Evolutionary conservation across 495 filamentous ascomycete species (phyloP).

Genomic region (Aspergillus taichungensis): DNA sequence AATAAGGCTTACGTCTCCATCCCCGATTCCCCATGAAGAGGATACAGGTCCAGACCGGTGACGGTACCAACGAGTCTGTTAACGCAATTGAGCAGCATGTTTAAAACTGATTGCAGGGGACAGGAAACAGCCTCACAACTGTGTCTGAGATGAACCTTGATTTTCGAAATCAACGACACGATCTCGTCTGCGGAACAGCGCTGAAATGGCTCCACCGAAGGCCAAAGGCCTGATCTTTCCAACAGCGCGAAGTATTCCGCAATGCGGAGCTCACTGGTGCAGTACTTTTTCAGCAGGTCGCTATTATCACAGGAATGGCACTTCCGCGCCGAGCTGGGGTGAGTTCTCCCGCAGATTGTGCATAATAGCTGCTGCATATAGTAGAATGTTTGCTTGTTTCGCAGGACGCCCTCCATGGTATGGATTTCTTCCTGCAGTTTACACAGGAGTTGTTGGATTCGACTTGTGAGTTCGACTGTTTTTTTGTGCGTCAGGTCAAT

Average conservation of each 20-base stretch:
- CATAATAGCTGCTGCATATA: not conserved
- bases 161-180: not conserved
- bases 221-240: not conserved
- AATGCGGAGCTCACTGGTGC: not conserved
- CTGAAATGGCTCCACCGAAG: not conserved
- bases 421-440: not conserved
- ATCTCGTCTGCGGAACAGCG: not conserved
- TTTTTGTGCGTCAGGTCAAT: no score
- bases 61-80: not conserved
- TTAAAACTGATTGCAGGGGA: not conserved
- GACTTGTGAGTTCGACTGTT: no score
- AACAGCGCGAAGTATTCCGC: not conserved
- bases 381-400: not conserved
- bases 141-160: not conserved
- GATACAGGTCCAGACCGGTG: not conserved
- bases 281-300: not conserved
- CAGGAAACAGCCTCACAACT: not conserved
- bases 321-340: not conserved
- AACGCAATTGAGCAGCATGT: not conserved
- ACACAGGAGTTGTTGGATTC: no score
- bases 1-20: no score
- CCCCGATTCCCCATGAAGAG: constrained; percentile 23
- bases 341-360: not conserved
- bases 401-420: not conserved
- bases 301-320: not conserved